Base-by-base conservation (phyloP, 306 rosid genomes). In the Ormosia emarginata region DNA sequence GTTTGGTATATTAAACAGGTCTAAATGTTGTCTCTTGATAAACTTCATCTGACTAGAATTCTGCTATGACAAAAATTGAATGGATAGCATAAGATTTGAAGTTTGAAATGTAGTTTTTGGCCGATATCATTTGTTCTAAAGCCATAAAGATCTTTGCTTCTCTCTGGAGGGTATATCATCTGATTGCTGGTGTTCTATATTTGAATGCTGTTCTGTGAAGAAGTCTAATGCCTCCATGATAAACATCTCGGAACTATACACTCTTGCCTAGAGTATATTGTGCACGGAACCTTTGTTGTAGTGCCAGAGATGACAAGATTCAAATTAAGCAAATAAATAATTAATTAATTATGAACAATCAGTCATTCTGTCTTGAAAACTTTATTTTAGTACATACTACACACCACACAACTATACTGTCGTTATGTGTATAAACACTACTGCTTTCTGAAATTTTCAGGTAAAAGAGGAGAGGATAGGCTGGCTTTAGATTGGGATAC, bases 401-500 rank as follows among this genome's bases (percentile, higher is more conserved):
- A 52, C 63, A 50, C 43, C 67, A 24, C 71, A 43, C 64, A 12
- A 30, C 2, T 39, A 9, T 63, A 17, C 39, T 58, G 30, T 47
- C 50, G 9, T 2, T 30, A 24, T 24, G 24, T 24, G 76, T 73
- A 73, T 10, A 11, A 79, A 1, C 70, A 7, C 34, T 50, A 70
- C 32, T 52, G 7, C 47, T 61, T 55, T 67, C 47, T 53, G 57
- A 29, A 68, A 58, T 67, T 84, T 87, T 57, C 91, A 94, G 97
- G 95, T 65, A 89, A 86, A 86, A 87, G 94, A 83, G 94, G 97
- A 79, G 98, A 92, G 83, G 94, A 90, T 0, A 88, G 87, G 77
- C 70, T 68, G 75, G 70, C 98, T 6, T 82, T 94, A 77, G 98
- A 89, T 83, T 94, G 98, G 98, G 95, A 94, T 74, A 79, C 95